These are phyloP conservation scores for Aspergillus sp. DNA, from an alignment of 2,329 filamentous ascomycete genomes.

Conservation along the genomic window DNA sequence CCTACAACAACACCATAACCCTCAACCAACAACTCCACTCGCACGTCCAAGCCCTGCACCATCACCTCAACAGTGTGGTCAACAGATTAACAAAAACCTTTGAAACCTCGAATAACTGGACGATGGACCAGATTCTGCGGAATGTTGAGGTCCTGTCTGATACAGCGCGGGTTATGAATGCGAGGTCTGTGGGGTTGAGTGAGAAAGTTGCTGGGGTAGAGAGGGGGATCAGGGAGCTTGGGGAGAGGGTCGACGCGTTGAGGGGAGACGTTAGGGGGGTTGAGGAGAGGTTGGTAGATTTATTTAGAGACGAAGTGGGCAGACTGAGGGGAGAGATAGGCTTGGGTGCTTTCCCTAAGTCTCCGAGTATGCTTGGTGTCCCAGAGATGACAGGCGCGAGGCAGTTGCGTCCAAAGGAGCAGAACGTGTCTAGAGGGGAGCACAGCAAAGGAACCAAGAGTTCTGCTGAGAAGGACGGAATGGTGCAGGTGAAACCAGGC, in stretches of 20 bases:
- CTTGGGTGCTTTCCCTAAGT: neutral
- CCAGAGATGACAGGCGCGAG: neutral
- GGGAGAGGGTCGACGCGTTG: neutral
- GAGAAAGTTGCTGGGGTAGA: constrained; percentile 10
- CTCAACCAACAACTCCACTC: constrained; percentile 16
- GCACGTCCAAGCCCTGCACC: constrained; percentile 15
- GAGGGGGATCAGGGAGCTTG: constrained; percentile 1
- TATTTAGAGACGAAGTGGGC: constrained; percentile 6
- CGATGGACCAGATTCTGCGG: constrained; percentile 15
- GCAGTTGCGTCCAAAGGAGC: neutral
- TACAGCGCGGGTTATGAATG: constrained; percentile 8
- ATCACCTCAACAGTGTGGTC: constrained; percentile 12
- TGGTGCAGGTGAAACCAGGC: neutral
- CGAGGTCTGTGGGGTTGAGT: constrained; percentile 7
- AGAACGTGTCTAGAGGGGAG: neutral
- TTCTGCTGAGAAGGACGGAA: neutral
- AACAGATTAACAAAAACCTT: constrained; percentile 8
- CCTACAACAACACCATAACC: constrained; percentile 16
- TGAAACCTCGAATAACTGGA: constrained; percentile 16
- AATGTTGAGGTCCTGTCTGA: constrained; percentile 14
- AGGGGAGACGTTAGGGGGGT: constrained; percentile 6
- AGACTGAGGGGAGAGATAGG: constrained; percentile 7
- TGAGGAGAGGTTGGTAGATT: constrained; percentile 5
- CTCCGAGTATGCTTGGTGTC: neutral
- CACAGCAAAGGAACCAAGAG: neutral